Evolutionary conservation across 768 basidiomycete species (phyloP), one percentile per base, ranked within the genome.

Genomic region (Kwoniella sp.): DNA sequence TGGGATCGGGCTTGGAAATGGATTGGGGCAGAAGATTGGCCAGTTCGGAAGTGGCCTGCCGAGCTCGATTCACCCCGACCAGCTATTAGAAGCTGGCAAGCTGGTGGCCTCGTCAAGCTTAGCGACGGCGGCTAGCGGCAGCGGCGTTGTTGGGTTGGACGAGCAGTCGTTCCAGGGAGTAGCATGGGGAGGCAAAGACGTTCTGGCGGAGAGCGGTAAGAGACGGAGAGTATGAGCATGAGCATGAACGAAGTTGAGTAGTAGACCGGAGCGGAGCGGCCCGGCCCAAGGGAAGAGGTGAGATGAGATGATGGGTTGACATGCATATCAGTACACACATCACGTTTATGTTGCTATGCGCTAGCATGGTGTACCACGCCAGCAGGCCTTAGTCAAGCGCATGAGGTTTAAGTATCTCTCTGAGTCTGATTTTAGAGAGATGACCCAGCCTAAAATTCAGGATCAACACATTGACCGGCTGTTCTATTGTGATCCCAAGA

Each of bases 101-200:
- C 25, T 65, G 13, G n/a, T 28, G 25, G 38, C 12, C 4, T 12
- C 38, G 17, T 45, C 41, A 4, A 45, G 41, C 41, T 45, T 45
- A 17, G 20, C 41, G 17, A 45, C 11, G 15, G 17, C 41, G 41
- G 17, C n/a, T n/a, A n/a, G n/a, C n/a, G n/a, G n/a, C n/a, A n/a
- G n/a, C n/a, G n/a, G 11, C 41, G 8, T 17, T 45, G 47, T 11
- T 17, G 41, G 52, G 29, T 20, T 41, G 23, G 34, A 28, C 4
- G 63, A 65, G 29, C 3, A 3, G 37, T 22, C 34, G 23, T 65
- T 20, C 25, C 37, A 34, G 28, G 63, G 63, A 2, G n/a, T 53
- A 1, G 58, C 51, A n/a, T 65, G 63, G 63, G 63, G 63, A n/a
- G 63, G 63, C 5, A 58, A 58, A 23, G 63, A 65, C 4, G 63